These are phyloP conservation scores for Cladorrhinum samala DNA, from an alignment of 495 filamentous ascomycete species.

Conservation along the genomic window DNA sequence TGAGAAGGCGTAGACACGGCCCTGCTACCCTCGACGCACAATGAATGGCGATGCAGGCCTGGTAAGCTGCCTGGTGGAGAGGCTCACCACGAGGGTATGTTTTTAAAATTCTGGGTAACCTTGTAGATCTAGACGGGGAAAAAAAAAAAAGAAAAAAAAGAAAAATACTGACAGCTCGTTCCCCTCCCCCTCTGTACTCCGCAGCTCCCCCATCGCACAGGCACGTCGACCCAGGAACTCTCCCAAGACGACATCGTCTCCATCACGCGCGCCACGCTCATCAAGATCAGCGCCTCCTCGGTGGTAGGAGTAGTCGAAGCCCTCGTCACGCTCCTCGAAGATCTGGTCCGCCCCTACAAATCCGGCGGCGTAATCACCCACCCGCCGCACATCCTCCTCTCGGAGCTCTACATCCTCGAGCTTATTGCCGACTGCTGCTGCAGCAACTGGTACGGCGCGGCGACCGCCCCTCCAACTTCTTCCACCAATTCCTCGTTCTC, in stretches of 20 bases:
- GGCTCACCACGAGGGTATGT: constrained; percentile 56
- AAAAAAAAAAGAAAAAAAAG: too few species aligned
- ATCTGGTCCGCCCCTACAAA: constrained; percentile 37
- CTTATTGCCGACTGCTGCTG: constrained; percentile 59
- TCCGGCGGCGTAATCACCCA: constrained; percentile 40
- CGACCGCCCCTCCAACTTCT: constrained; percentile 21
- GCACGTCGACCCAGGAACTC: constrained; percentile 51
- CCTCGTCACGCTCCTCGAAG: constrained; percentile 46
- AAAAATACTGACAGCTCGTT: constrained; percentile 4
- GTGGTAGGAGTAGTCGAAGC: constrained; percentile 51
- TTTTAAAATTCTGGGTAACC: neutral
- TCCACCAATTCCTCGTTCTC: neutral
- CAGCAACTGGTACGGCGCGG: constrained; percentile 41
- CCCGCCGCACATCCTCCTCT: constrained; percentile 50
- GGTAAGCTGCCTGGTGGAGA: constrained; percentile 58
- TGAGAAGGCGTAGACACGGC: constrained; percentile 24
- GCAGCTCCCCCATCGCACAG: constrained; percentile 60
- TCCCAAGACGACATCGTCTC: constrained; percentile 55
- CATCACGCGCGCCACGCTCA: constrained; percentile 53
- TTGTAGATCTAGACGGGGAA: neutral
- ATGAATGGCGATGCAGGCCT: constrained; percentile 60
- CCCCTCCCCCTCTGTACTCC: too few species aligned
- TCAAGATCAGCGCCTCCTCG: constrained; percentile 51
- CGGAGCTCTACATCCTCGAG: constrained; percentile 54
- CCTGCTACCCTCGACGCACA: constrained; percentile 23